Conservation (phyloP, 2,329 filamentous ascomycete genomes). For the Massarina eburnea region DNA sequence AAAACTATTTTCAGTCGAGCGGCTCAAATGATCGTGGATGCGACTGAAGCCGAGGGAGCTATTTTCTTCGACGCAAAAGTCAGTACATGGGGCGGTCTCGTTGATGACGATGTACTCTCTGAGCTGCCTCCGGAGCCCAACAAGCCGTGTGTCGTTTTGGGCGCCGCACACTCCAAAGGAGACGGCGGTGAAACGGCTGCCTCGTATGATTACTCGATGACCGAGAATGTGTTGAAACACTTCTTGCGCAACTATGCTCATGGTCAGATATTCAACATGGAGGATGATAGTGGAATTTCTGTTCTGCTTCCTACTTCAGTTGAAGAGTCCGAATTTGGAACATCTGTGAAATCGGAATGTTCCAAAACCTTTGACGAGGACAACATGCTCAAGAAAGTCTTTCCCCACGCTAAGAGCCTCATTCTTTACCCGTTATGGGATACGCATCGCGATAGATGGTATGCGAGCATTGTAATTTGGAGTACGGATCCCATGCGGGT, state of each 20-base stretch:
- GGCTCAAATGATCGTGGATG: conserved; percentile 43
- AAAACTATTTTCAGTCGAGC: conserved; percentile 38
- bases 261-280: conserved; percentile 44
- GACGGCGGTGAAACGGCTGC: conserved; percentile 11
- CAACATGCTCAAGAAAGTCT: conserved; percentile 31
- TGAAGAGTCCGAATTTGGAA: conserved; percentile 17
- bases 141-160: conserved; percentile 36
- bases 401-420: conserved; percentile 41
- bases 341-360: conserved; percentile 32
- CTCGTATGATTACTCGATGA: conserved; percentile 25
- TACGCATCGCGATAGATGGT: conserved; percentile 42
- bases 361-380: conserved; percentile 37
- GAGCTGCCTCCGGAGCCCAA: conserved; percentile 35
- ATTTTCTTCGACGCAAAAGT: conserved; percentile 44
- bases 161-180: conserved; percentile 26
- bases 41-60: conserved; percentile 40
- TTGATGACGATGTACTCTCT: conserved; percentile 38
- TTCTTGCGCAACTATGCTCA: conserved; percentile 37
- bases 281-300: conserved; percentile 22
- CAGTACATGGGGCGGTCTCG: conserved; percentile 40
- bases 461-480: conserved; percentile 42
- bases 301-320: conserved; percentile 1
- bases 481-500: conserved; percentile 40
- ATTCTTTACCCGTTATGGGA: conserved; percentile 46
- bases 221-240: conserved; percentile 35